Conservation (phyloP, 352 stramenopile genomes). For the Ochromonadaceae sp. region DNA sequence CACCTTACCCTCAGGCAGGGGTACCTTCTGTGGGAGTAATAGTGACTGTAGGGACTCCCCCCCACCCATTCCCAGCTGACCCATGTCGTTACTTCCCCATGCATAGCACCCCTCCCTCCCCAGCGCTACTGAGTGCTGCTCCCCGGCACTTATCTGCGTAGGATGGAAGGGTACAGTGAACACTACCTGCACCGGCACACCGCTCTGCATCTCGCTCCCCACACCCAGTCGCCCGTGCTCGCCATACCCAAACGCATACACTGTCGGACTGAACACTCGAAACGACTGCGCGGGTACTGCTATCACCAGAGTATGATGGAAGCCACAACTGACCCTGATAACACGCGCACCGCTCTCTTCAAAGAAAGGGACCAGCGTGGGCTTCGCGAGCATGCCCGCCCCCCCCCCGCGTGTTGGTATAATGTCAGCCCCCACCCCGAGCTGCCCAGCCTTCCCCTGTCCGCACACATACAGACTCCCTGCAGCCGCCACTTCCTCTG, state of each 20-base stretch:
- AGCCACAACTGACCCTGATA: neutral
- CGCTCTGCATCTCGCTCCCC: neutral
- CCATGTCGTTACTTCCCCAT: neutral
- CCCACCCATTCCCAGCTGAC: neutral
- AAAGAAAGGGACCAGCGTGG: neutral
- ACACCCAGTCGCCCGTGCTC: neutral
- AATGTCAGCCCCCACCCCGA: neutral
- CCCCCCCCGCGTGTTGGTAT: neutral
- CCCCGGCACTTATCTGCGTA: neutral
- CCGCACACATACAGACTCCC: neutral
- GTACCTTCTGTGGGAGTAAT: neutral
- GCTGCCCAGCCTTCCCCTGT: neutral
- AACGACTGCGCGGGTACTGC: neutral
- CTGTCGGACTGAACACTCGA: neutral
- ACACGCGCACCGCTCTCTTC: neutral
- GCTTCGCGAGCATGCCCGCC: neutral
- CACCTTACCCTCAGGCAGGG: neutral
- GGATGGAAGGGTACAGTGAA: neutral
- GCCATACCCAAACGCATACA: neutral
- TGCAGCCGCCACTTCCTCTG: neutral
- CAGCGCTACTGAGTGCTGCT: neutral
- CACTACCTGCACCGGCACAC: neutral
- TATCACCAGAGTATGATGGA: constrained; percentile 5
- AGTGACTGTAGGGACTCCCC: neutral
- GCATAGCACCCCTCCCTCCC: neutral